Conservation (phyloP, 2,329 filamentous ascomycete species). For the Claviceps spartinae region DNA sequence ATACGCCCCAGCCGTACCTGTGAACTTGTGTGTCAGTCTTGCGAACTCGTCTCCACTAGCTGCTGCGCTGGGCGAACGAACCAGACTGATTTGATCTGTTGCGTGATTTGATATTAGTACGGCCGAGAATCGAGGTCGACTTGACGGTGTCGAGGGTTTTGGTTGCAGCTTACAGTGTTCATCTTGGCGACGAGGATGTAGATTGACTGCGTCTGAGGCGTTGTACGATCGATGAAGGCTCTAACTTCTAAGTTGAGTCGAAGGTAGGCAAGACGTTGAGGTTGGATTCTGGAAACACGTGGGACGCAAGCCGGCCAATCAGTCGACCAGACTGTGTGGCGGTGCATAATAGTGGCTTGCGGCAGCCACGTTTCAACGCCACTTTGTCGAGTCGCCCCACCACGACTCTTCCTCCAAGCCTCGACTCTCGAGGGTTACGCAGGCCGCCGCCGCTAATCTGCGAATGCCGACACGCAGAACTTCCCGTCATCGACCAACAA, state of each 20-base stretch:
- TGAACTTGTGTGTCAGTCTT: not conserved
- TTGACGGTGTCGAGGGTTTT: not conserved
- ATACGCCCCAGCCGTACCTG: slow-evolving; percentile 83
- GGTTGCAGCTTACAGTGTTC: slow-evolving; percentile 37
- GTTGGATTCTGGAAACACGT: too few species aligned
- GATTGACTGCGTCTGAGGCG: not conserved
- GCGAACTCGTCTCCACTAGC: not conserved
- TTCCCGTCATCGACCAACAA: not conserved
- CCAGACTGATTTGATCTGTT: slow-evolving; percentile 53
- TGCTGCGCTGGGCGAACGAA: slow-evolving; percentile 20
- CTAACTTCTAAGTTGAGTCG: too few species aligned
- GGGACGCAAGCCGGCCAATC: not conserved
- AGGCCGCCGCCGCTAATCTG: not conserved
- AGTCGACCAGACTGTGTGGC: not conserved
- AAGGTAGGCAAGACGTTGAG: too few species aligned
- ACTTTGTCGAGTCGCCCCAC: not conserved
- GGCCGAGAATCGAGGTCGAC: not conserved
- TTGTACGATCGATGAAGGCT: not conserved
- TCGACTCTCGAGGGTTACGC: not conserved
- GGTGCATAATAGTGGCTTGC: not conserved
- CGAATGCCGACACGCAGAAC: not conserved
- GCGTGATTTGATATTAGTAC: not conserved
- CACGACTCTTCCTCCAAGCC: not conserved
- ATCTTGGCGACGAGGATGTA: slow-evolving; percentile 19
- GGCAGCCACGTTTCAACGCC: not conserved